Percentiles rank a stretch among this genome's conserved stretches.
Conservation (phyloP, 805 yeast species). For the Myxozyma neotropica region DNA sequence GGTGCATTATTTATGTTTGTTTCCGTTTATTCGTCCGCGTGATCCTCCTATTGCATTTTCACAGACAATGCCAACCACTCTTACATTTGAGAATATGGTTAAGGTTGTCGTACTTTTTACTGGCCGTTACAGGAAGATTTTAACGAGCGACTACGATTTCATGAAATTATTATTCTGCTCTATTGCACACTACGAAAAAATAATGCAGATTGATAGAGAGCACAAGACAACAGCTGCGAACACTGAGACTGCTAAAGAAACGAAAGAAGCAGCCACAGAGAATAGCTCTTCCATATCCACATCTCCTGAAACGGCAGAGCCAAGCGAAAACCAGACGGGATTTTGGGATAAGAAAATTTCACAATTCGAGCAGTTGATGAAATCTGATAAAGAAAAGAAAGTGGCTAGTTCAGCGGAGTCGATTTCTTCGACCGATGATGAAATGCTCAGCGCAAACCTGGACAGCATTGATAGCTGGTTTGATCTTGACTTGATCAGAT, state of each 20-base stretch:
- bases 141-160: conserved; percentile 47
- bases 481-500: conserved; percentile 45
- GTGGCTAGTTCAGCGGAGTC: conserved; percentile 1
- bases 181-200: conserved; percentile 40
- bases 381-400: conserved; percentile 7
- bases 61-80: conserved; percentile 36
- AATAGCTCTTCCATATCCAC: conserved; percentile 17
- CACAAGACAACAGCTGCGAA: conserved; percentile 15
- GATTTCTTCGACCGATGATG: conserved; percentile 32
- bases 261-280: conserved; percentile 29
- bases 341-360: conserved; percentile 28
- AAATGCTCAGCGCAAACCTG: conserved; percentile 28
- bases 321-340: conserved; percentile 6
- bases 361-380: conserved; percentile 1
- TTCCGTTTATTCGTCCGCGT: conserved; percentile 52
- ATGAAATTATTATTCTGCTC: conserved; percentile 54
- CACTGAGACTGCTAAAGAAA: neutral
- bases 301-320: conserved; percentile 10
- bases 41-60: conserved; percentile 23
- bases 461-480: conserved; percentile 38
- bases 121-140: conserved; percentile 47
- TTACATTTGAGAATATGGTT: conserved; percentile 48
- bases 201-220: conserved; percentile 9
- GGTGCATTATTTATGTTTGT: conserved; percentile 50
- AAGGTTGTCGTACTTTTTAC: conserved; percentile 52